Evolutionary conservation across 2,329 filamentous ascomycete species (phyloP).

Genomic region (Colletotrichum incanum): DNA sequence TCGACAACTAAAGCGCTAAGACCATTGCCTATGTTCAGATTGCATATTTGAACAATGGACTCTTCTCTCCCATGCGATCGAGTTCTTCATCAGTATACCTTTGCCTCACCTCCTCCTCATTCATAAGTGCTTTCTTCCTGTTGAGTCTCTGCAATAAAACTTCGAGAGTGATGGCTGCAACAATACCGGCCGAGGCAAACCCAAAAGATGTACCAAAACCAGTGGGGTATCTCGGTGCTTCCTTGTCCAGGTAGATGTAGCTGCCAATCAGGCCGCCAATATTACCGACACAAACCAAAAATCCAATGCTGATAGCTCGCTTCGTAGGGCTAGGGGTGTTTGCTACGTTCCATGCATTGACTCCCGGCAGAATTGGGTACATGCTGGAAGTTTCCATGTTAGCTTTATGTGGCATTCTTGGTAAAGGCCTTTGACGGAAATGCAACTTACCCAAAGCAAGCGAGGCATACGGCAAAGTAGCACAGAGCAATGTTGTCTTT

Average conservation of each 20-base stretch:
- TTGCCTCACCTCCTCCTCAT: slow-evolving; percentile 48
- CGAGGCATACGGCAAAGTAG: slow-evolving; percentile 62
- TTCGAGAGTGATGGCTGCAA: slow-evolving; percentile 39
- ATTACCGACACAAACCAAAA: slow-evolving; percentile 58
- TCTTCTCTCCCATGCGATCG: slow-evolving; percentile 51
- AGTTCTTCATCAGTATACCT: slow-evolving; percentile 51
- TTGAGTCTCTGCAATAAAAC: slow-evolving; percentile 44
- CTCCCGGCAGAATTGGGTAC: slow-evolving; percentile 59
- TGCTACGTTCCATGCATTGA: slow-evolving; percentile 59
- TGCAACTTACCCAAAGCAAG: slow-evolving; percentile 50
- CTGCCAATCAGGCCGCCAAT: slow-evolving; percentile 51
- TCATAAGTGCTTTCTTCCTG: slow-evolving; percentile 45
- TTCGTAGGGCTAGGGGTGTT: slow-evolving; percentile 57
- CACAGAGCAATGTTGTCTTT: slow-evolving; percentile 57
- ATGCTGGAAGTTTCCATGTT: slow-evolving; percentile 49
- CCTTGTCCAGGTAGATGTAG: slow-evolving; percentile 43
- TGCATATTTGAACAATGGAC: slow-evolving; percentile 51
- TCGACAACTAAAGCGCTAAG: neutral
- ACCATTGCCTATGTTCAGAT: slow-evolving; percentile 36
- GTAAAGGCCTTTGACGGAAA: neutral
- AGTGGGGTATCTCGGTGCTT: slow-evolving; percentile 42
- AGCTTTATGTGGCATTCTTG: neutral
- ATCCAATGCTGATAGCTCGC: slow-evolving; percentile 59
- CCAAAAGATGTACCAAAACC: slow-evolving; percentile 40
- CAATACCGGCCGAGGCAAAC: slow-evolving; percentile 37